These are phyloP conservation scores for Leccinum ochraceum DNA, from an alignment of 768 basidiomycete species.

Conservation along the genomic window DNA sequence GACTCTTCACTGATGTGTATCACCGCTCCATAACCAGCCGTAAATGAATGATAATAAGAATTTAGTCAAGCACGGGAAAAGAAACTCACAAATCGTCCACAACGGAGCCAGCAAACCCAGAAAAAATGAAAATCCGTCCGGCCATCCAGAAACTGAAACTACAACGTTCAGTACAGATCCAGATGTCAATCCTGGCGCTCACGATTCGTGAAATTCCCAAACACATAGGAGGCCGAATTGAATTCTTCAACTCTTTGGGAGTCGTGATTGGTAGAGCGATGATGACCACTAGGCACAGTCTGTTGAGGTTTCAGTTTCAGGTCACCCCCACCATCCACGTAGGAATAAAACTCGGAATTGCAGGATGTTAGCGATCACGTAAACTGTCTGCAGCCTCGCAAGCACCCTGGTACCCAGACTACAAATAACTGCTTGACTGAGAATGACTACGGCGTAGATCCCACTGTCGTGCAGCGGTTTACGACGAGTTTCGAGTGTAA, in stretches of 20 bases:
- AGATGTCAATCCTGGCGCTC: constrained; percentile 7
- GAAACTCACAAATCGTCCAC: constrained; percentile 42
- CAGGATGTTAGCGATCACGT: constrained; percentile 42
- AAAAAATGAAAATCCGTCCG: constrained; percentile 47
- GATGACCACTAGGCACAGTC: constrained; percentile 32
- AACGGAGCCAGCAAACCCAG: constrained; percentile 48
- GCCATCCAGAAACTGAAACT: constrained; percentile 40
- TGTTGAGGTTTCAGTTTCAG: constrained; percentile 4
- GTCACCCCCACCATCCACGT: neutral
- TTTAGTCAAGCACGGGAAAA: neutral
- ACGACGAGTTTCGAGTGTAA: constrained; percentile 35
- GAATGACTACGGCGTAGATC: constrained; percentile 58
- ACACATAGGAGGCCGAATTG: constrained; percentile 59
- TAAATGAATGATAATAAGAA: neutral
- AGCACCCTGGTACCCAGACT: constrained; percentile 63
- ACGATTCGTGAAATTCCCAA: constrained; percentile 63
- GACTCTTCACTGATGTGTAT: constrained; percentile 57
- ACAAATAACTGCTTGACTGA: constrained; percentile 62
- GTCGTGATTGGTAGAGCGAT: constrained; percentile 66
- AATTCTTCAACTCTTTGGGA: constrained; percentile 47
- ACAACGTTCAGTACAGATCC: neutral
- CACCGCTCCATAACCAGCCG: constrained; percentile 47
- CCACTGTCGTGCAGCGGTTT: constrained; percentile 48
- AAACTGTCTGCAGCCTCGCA: constrained; percentile 62
- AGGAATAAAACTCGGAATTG: constrained; percentile 13